Evolutionary conservation across 2,329 filamentous ascomycete species (phyloP).

Genomic region (Fusarium graminum): DNA sequence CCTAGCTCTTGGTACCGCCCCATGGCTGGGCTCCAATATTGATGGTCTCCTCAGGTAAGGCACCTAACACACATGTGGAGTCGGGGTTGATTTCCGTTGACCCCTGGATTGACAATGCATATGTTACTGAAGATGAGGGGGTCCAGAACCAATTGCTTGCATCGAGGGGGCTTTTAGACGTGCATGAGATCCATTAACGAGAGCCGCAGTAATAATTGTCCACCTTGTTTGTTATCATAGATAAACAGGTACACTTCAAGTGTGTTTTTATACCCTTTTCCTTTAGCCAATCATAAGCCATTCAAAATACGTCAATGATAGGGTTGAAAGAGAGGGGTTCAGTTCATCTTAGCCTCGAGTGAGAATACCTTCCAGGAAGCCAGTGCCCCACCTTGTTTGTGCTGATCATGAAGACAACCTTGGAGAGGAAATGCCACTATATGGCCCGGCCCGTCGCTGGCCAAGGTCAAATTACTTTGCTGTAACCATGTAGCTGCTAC

Average conservation of each 20-base stretch:
- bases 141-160: constrained; percentile 26
- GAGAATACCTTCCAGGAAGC: constrained; percentile 5
- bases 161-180: constrained; percentile 21
- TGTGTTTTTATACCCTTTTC: neutral
- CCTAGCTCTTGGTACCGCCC: neutral
- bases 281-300: neutral
- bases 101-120: constrained; percentile 31
- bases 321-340: constrained; percentile 3
- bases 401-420: constrained; percentile 20
- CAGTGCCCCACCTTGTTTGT: constrained; percentile 17
- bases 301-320: neutral
- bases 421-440: constrained; percentile 13
- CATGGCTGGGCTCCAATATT: constrained; percentile 22
- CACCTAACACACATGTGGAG: constrained; percentile 33
- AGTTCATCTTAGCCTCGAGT: constrained; percentile 25
- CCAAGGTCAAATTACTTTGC: constrained; percentile 7
- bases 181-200: constrained; percentile 17
- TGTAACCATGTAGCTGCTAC: neutral
- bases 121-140: constrained; percentile 8
- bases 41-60: constrained; percentile 36
- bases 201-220: constrained; percentile 3
- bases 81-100: constrained; percentile 1
- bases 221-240: neutral
- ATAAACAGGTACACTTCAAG: neutral
- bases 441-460: constrained; percentile 34